A percentile compares a stretch with the other conserved stretches of the same genome.
These are phyloP conservation scores for Lachnellula willkommii DNA, from an alignment of 2,329 filamentous ascomycete species.

Conservation along the genomic window DNA sequence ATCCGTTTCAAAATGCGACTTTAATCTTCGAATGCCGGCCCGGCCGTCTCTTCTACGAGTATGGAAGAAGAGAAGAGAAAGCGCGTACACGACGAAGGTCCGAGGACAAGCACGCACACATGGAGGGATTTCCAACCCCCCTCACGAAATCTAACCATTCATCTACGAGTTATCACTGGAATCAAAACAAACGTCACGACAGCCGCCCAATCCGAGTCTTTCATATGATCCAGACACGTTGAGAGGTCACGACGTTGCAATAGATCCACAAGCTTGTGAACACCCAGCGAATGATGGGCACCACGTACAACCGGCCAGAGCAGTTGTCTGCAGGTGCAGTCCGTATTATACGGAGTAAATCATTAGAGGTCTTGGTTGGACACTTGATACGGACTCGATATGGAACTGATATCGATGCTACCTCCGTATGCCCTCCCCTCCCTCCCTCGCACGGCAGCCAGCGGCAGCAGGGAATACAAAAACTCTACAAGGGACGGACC, in stretches of 20 bases:
- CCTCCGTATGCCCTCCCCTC: neutral
- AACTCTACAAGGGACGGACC: constrained; percentile 1
- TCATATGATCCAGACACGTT: neutral
- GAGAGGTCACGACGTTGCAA: constrained; percentile 5
- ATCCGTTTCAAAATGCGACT: neutral
- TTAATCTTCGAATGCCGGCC: neutral
- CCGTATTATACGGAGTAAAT: neutral
- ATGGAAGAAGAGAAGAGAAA: neutral
- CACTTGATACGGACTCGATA: neutral
- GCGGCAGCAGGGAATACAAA: neutral
- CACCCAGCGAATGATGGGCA: neutral
- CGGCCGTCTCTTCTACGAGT: neutral
- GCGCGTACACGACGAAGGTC: neutral
- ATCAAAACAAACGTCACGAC: neutral
- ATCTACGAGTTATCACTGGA: neutral
- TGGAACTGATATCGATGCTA: neutral
- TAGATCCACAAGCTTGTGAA: neutral
- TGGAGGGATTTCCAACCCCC: neutral
- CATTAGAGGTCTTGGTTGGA: neutral
- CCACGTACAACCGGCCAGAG: neutral
- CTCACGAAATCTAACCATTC: neutral
- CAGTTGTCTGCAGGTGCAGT: neutral
- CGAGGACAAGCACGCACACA: neutral
- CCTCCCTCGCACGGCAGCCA: constrained; percentile 1
- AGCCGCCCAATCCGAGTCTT: constrained; percentile 1